Conservation (phyloP, 257 asterid species). For the Hygrophila difformis region DNA sequence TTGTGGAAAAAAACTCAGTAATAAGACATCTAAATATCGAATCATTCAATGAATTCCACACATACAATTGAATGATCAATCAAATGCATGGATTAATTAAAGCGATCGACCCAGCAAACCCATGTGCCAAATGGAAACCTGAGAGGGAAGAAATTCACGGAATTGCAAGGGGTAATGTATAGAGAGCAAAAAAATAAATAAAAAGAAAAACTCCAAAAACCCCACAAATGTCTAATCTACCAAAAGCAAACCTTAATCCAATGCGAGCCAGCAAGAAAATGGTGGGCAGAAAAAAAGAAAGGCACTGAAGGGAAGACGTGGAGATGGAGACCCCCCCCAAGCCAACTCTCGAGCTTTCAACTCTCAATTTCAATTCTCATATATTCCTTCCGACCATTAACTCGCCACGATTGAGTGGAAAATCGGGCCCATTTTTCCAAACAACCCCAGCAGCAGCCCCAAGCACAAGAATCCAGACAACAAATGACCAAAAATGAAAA, state of each 20-base stretch:
- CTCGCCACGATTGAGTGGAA: conserved; percentile 31
- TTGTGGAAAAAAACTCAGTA: neutral
- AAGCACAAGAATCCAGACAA: conserved; percentile 27
- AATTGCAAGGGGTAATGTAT: conserved; percentile 5
- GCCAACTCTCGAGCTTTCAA: conserved; percentile 4
- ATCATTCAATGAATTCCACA: neutral
- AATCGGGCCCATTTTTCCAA: conserved; percentile 49
- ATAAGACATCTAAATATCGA: neutral
- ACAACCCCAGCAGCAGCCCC: conserved; percentile 33
- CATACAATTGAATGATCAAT: conserved; percentile 2
- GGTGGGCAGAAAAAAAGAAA: too few species aligned
- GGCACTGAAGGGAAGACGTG: too few species aligned
- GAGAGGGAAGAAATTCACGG: conserved; percentile 15
- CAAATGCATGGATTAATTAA: neutral
- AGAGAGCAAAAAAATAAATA: conserved; percentile 15
- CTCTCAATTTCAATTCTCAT: conserved; percentile 11
- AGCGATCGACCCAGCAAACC: conserved; percentile 12
- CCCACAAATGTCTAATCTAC: conserved; percentile 25
- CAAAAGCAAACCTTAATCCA: too few species aligned
- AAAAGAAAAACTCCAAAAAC: too few species aligned
- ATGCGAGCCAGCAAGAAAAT: conserved; percentile 50
- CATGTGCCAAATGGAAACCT: conserved; percentile 18
- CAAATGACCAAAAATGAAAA: conserved; percentile 4
- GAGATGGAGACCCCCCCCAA: conserved; percentile 23
- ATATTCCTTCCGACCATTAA: conserved; percentile 22